Evolutionary conservation across 176 grass and related monocot species (phyloP), one percentile per base, ranked within the genome.

Genomic region (Puya raimondii): DNA sequence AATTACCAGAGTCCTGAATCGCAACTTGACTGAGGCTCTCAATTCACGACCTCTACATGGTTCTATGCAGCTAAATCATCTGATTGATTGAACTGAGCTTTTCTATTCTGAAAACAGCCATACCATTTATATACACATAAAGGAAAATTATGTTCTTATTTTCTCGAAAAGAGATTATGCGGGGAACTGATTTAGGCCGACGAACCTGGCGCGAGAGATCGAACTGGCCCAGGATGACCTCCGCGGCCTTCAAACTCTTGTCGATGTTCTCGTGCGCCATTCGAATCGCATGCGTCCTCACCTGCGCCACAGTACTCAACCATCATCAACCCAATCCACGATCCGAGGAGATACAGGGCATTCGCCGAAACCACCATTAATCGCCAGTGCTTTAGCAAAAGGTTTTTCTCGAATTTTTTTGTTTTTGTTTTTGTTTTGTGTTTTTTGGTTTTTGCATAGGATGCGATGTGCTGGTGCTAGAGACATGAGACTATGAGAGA

Each of bases 261-360:
- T 99, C 87, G 53, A 99, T 84, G 65, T 93, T 99, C 80, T 93
- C 82, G 53, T 93, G 87, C 66, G 87, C 94, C 84, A 77, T 93
- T 52, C 89, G 75, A 49, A 93, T 88, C 42, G 89, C 89, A 16
- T 93, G 86, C 58, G 89, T 93, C 81, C 84, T 79, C 77, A 93
- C 82, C 94, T 99, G 79, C 61, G 79, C 13, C 16, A 2, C 0
- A 59, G 4, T 67, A 13, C 14, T 69, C 47, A 69, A 69, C 15
- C 48, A 11, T 9, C 16, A 21, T 42, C 47, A 10, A 15, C 14
- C 23, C 11, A 23, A 72, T 10, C 6, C 13, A 49, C 23, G 3
- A 11, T 50, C n/a, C 10, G 54, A 20, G 6, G n/a, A 59, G 54
- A 59, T 21, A n/a, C 10, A 26, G 25, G 1, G 23, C 23, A 23